Conservation (phyloP, 371 early-diverging fungal genomes). For the Gilbertella persicaria region DNA sequence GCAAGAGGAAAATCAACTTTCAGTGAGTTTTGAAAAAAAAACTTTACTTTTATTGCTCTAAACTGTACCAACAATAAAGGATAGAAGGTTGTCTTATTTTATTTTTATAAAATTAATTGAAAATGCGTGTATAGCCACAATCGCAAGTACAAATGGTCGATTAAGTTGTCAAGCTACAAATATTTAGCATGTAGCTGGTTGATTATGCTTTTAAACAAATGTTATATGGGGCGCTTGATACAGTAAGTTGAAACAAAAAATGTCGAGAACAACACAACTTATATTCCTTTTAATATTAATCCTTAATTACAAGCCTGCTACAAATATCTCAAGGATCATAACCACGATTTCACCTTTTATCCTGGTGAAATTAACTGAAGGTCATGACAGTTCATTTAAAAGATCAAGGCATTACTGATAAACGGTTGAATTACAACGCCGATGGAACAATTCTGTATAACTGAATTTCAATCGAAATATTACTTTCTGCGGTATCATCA, state of each 20-base stretch:
- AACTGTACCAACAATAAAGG: no score
- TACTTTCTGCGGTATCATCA: background rate
- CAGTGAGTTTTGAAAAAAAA: no score
- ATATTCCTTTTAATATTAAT: slow-evolving; percentile 9
- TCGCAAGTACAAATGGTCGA: slow-evolving; percentile 16
- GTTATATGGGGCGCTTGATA: slow-evolving; percentile 16
- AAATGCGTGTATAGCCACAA: no score
- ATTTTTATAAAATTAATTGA: no score
- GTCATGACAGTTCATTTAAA: background rate
- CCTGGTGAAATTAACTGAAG: background rate
- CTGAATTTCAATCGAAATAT: background rate
- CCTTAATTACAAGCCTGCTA: slow-evolving; percentile 10
- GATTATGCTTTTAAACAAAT: slow-evolving; percentile 12
- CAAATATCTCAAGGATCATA: slow-evolving; percentile 9
- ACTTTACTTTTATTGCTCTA: no score
- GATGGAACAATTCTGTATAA: background rate
- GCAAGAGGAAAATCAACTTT: no score
- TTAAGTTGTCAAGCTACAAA: slow-evolving; percentile 13
- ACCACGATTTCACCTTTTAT: slow-evolving; percentile 4
- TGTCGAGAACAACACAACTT: slow-evolving; percentile 14
- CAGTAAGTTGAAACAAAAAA: slow-evolving; percentile 21
- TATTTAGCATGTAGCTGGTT: slow-evolving; percentile 8
- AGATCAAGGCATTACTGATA: background rate
- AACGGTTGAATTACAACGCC: background rate
- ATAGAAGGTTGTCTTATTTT: no score